A percentile compares a stretch with the other conserved stretches of the same genome.
Conservation (phyloP, 148 eudicot species). For the Spergularia bocconei region DNA sequence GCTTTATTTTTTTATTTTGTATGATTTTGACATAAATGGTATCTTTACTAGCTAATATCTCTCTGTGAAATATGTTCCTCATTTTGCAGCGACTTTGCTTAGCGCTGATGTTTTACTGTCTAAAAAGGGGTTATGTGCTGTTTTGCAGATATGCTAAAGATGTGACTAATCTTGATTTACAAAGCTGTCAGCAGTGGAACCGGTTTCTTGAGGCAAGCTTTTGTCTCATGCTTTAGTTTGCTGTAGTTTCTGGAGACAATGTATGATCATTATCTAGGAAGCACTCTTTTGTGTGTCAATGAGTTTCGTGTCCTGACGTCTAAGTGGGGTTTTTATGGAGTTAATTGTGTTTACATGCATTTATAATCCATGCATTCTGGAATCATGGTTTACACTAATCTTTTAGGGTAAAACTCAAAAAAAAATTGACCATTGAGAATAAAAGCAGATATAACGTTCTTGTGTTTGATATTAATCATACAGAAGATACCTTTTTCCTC, state of each 20-base stretch:
- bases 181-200: conserved; percentile 78
- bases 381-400: neutral
- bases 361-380: neutral
- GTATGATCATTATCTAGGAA: neutral
- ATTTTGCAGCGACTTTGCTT: neutral
- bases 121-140: neutral
- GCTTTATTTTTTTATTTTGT: neutral
- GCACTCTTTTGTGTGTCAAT: neutral
- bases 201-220: conserved; percentile 82
- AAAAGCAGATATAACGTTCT: too few relatives aligned
- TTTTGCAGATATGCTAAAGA: conserved; percentile 78
- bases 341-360: neutral
- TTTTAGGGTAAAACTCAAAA: neutral
- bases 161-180: conserved; percentile 66
- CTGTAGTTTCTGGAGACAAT: neutral
- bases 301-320: neutral
- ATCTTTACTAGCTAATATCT: neutral
- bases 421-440: neutral
- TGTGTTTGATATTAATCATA: too few relatives aligned
- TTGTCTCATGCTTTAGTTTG: neutral
- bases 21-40: neutral
- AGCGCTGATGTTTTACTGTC: neutral
- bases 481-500: too few relatives aligned
- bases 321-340: neutral
- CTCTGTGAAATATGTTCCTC: neutral